Evolutionary conservation across 73 alveolate genomes (phyloP).

Genomic region (Paramecium sonneborni): DNA sequence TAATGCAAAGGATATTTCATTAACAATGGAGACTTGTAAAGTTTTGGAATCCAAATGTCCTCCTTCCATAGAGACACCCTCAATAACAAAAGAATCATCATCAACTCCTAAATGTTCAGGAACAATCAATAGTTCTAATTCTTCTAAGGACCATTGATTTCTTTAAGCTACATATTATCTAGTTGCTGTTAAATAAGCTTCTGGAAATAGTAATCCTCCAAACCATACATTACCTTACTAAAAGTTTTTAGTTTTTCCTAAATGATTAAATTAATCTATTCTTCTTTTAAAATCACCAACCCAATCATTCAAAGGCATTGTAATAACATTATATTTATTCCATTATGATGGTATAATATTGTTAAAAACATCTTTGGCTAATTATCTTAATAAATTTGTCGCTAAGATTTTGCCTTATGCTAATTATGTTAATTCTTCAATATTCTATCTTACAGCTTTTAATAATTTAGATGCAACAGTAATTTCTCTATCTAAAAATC

Average conservation of each 20-base stretch:
- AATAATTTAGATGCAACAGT: slow-evolving; percentile 87
- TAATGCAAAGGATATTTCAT: slow-evolving; percentile 74
- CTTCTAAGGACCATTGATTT: slow-evolving; percentile 91
- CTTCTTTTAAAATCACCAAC: slow-evolving; percentile 91
- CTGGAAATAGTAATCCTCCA: slow-evolving; percentile 99
- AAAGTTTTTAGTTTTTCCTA: slow-evolving; percentile 65
- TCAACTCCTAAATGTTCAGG: slow-evolving; percentile 70
- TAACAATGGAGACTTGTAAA: slow-evolving; percentile 69
- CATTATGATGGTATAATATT: slow-evolving; percentile 93
- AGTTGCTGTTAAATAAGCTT: slow-evolving; percentile 99
- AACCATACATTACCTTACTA: slow-evolving; percentile 89
- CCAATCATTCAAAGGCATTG: slow-evolving; percentile 96
- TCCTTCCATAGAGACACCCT: slow-evolving; percentile 92
- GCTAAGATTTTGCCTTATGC: slow-evolving; percentile 87
- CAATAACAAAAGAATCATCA: slow-evolving; percentile 80
- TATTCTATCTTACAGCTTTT: slow-evolving; percentile 78
- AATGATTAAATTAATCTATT: slow-evolving; percentile 80
- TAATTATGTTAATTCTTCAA: slow-evolving; percentile 81
- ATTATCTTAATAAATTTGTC: slow-evolving; percentile 85
- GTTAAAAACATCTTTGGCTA: slow-evolving; percentile 87
- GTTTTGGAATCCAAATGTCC: slow-evolving; percentile 81
- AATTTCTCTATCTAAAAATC: slow-evolving; percentile 97
- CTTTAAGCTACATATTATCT: slow-evolving; percentile 94
- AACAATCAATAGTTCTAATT: slow-evolving; percentile 80
- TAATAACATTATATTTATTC: slow-evolving; percentile 85